Evolutionary conservation across 768 basidiomycete genomes (phyloP), one percentile per base, ranked within the genome.

Genomic region (Leccinum arenicola): DNA sequence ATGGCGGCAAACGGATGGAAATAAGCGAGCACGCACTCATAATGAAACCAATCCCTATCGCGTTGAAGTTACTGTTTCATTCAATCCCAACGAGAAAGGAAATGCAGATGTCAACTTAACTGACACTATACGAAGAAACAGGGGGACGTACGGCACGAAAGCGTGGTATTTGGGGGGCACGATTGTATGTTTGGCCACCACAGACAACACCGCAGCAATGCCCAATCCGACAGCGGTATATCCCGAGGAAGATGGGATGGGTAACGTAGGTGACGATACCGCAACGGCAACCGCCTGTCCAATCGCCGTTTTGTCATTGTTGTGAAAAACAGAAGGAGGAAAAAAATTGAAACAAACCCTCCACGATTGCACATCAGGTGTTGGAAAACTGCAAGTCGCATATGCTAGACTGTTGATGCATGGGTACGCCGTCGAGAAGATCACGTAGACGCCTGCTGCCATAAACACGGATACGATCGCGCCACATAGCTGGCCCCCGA

Each of bases 391-490:
- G 35, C 66, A 68, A 3, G 62, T 61, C 10, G 58, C 48, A 36
- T 62, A 67, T 6, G 33, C 23, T 2, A 62, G 45, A 45, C 63
- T 40, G 7, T 71, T 73, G 68, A 88, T 88, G 66, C 84, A 88
- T 35, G 85, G 84, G 15, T 81, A 76, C 14, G 84, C 83, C 59
- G 80, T 84, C 52, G 81, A 82, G 77, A 87, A 87, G 49, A 87
- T 75, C 59, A 87, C 75, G 66, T 83, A 85, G 58, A 86, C 69
- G 15, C 84, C 84, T 6, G 77, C 76, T 56, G 77, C 78, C 70
- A 87, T 73, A 77, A 88, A 86, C 35, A 85, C 75, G 21, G 86
- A 80, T 51, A 86, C 82, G 56, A 84, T 74, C 21, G 84, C 75
- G 54, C 86, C 85, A 60, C 74, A 77, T 3, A 85, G 72, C 70